Evolutionary conservation across 495 filamentous ascomycete genomes (phyloP).

Genomic region (Letharia columbiana): DNA sequence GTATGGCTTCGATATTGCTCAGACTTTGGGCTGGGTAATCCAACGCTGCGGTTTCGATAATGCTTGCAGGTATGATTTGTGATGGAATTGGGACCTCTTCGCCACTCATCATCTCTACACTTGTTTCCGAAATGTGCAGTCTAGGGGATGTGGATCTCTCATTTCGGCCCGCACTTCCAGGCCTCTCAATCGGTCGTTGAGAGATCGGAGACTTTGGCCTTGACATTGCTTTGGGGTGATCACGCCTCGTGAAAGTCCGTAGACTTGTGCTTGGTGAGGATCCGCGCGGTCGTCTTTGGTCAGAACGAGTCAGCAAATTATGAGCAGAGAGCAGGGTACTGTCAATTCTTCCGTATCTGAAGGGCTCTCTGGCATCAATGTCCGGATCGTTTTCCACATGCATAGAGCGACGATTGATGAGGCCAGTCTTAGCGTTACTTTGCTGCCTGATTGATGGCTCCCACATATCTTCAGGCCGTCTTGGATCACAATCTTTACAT

Average conservation of each 20-base stretch:
- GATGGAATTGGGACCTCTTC: no score
- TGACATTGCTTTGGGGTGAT: no score
- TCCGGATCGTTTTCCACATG: not conserved
- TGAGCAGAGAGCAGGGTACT: not conserved
- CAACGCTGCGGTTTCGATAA: no score
- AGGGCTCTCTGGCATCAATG: not conserved
- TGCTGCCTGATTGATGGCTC: not conserved
- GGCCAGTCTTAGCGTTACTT: not conserved
- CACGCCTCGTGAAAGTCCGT: not conserved
- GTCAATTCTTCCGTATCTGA: not conserved
- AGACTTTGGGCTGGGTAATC: no score
- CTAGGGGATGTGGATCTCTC: no score
- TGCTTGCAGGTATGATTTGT: no score
- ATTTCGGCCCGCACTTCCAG: no score
- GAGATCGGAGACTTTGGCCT: no score
- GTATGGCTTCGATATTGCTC: no score
- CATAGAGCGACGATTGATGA: conserved; percentile 1
- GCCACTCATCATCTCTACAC: no score
- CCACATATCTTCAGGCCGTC: not conserved
- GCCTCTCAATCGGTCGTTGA: no score
- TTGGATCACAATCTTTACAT: conserved; percentile 14
- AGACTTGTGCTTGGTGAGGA: not conserved
- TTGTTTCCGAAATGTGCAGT: no score
- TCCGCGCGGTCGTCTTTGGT: not conserved
- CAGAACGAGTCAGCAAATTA: not conserved